Conservation (phyloP, 305 asterid species). For the Euphrasia arctica region DNA sequence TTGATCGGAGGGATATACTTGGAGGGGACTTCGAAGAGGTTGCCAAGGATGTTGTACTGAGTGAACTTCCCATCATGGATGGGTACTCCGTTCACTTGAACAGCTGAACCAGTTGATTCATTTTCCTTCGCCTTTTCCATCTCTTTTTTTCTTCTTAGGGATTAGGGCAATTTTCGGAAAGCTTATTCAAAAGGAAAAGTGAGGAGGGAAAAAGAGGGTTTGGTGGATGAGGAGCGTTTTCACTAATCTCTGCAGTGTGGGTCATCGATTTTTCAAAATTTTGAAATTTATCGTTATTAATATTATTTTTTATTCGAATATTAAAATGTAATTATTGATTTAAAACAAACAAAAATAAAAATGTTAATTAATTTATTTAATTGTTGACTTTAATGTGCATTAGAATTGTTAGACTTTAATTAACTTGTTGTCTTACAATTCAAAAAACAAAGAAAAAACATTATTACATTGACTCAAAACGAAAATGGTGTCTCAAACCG, state of each 20-base stretch:
- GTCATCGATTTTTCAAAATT: background rate
- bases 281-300: background rate
- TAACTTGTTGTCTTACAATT: no score
- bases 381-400: no score
- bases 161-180: background rate
- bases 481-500: background rate
- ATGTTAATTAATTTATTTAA: no score
- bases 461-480: background rate
- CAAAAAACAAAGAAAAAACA: no score
- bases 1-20: constrained; percentile 76
- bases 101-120: constrained; percentile 31
- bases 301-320: no score
- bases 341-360: no score
- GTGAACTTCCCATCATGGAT: constrained; percentile 58
- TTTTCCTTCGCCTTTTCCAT: constrained; percentile 47
- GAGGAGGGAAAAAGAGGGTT: constrained; percentile 18
- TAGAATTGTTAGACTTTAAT: no score
- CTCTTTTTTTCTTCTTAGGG: constrained; percentile 16
- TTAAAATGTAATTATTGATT: no score
- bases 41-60: constrained; percentile 78
- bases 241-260: background rate
- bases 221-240: constrained; percentile 1
- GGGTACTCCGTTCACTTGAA: constrained; percentile 46
- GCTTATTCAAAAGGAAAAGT: constrained; percentile 22
- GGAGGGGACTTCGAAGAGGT: constrained; percentile 65